Base-by-base conservation (phyloP, 805 yeast species). In the Lipomyces yamanashiensis region DNA sequence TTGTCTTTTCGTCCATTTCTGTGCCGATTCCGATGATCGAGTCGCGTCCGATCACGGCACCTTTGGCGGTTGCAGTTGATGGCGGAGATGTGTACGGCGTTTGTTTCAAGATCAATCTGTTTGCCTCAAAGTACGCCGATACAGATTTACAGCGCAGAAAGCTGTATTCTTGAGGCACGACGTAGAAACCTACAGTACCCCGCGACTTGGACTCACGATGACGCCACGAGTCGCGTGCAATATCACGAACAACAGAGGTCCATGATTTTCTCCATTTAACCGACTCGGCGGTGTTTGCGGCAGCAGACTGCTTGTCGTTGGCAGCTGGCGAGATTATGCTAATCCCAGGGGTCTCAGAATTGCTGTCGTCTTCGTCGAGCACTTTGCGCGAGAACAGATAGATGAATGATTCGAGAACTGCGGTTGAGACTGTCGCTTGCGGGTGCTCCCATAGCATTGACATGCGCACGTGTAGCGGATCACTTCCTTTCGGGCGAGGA, bases 371-470 rank as follows among this genome's bases (percentile, higher is more conserved):
- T 37, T 44, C 78, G 8, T 79, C 77, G 40, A 85, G 76, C 7
- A 88, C 82, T 51, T 83, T 80, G 12, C 78, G 77, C 45, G 85
- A 81, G 71, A 89, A 84, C 70, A 88, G 84, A 70, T 84, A 87
- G 34, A 95, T 88, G 58, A 86, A 84, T 8, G 96, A 82, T 72
- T 90, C 88, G 63, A 91, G 79, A 62, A 92, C 77, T 65, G 85
- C 86, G 4, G 92, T 86, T 17, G 97, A 89, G 7, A 92, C 90
- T 17, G 85, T 82, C 3, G 91, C 78, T 66, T 85, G 84, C 47
- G 98, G 96, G 74, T 86, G 86, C 74, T 88, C 84, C 98, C 98
- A 95, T 43, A 89, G 80, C 85, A 95, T 81, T 68, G 92, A 95
- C 51, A 95, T 87, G 77, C 98, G 84, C 58, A 93, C 79, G 66